These are phyloP conservation scores for Phytophthora constricta DNA, from an alignment of 352 stramenopile species.

Conservation along the genomic window DNA sequence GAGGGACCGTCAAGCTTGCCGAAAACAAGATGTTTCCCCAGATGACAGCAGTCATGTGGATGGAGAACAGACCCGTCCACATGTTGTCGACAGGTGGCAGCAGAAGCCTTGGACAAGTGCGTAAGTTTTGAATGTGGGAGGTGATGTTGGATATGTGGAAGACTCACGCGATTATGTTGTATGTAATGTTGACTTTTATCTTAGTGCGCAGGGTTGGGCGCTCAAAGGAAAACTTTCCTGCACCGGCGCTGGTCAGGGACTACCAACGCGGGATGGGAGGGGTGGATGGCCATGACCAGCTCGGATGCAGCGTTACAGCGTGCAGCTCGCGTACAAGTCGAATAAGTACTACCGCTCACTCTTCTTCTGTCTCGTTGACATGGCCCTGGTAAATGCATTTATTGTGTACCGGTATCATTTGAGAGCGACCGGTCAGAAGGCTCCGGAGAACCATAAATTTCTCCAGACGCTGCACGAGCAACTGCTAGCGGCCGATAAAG, in stretches of 20 bases:
- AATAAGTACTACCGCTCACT: neutral
- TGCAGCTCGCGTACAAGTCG: neutral
- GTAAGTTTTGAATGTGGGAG: neutral
- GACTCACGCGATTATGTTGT: neutral
- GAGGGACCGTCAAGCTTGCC: conserved; percentile 3
- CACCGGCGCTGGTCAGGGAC: neutral
- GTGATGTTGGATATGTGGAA: neutral
- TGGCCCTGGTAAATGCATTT: neutral
- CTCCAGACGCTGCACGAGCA: neutral
- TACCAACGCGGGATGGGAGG: neutral
- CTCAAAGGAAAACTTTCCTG: neutral
- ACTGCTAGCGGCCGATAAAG: neutral
- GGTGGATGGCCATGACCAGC: neutral
- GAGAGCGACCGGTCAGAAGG: neutral
- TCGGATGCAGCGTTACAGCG: neutral
- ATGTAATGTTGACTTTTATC: no score
- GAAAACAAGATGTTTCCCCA: neutral
- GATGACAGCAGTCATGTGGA: neutral
- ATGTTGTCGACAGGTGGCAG: neutral
- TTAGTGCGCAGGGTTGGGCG: neutral
- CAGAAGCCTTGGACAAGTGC: neutral
- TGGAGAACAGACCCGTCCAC: neutral
- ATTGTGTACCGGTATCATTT: neutral
- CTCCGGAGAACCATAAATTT: neutral
- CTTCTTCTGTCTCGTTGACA: neutral